Base-by-base conservation (phyloP, 495 filamentous ascomycete genomes). In the Antarctomyces pellizariae region DNA sequence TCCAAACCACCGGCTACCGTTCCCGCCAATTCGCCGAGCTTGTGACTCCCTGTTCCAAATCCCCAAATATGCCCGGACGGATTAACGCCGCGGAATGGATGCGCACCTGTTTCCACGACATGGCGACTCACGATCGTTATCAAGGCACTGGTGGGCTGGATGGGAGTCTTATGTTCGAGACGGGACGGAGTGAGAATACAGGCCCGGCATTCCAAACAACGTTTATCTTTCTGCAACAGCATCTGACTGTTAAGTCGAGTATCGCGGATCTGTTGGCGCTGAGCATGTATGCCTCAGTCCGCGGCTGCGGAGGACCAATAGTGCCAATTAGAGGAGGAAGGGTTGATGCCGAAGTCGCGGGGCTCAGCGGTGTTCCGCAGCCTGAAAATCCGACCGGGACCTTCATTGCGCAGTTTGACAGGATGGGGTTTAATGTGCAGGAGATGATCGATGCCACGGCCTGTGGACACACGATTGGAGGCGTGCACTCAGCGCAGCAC, bases 361-460 rank as follows among this genome's bases (percentile, higher is more conserved):
- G 62, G n/a, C 33, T 31, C 5, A 39, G 43, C 13, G 64, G 66
- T 18, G 62, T 70, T 4, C 67, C 67, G 10, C 53, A 65, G 32
- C 65, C 66, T 0, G 54, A 67, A 32, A 67, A 69, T 30, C 50
- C 50, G 8, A 39, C 53, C 4, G 40, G 39, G 13, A 56, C 50
- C 2, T 69, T 68, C 26, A 38, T 50, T 25, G 47, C 53, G 22
- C 60, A 66, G 36, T 70, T 69, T 35, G 20, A 42, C 13, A 54
- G 63, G 29, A 64, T 67, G 50, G 66, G 66, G 7, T 70, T 66
- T 42, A 54, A 42, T 24, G 36, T 27, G 5, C 45, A 50, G 1
- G 59, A 70, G 33, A 67, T 67, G 59, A 67, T 72, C 24, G 55
- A 59, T 33, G 47, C 66, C 25, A 57, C 55, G 7, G 67, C 65